Base-by-base conservation (phyloP, 1,139 yeast species). In the Lodderomyces jiufengensis region DNA sequence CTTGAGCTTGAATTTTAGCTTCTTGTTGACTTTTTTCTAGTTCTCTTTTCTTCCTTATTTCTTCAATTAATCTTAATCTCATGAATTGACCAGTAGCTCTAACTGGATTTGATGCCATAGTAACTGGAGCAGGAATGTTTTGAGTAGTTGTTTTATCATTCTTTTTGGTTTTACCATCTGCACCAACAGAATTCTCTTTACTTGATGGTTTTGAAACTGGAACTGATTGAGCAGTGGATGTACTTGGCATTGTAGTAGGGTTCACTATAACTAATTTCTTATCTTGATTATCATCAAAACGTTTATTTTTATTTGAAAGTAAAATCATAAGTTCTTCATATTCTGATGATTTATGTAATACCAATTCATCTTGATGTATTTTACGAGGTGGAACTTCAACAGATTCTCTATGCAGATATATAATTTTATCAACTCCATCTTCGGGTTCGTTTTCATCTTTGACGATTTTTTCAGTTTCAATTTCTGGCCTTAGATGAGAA, bases 271-370 rank as follows among this genome's bases (percentile, higher is more conserved):
- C 65, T 50, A 69, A 60, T 35, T 62, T 63, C 40, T 64, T 63
- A 24, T 64, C 73, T 32, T 55, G 56, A 4, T 60, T 47, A 37
- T 67, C 71, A 35, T 69, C 73, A 9, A 60, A 49, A 34, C 59
- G 56, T 42, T 59, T 66, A 47, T 63, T 62, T 42, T 66, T 69
- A 47, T 61, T 65, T 3, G 74, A 66, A 34, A 70, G 55, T 33
- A 70, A 57, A 39, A 69, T 60, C 97, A 92, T 90, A 53, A 88
- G 70, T 54, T 86, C 95, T 59, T 92, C 97, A 59, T 85, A 88
- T 46, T 88, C 95, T 2, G 90, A 80, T 25, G 85, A 82, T 50
- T 84, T 84, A 52, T 86, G 95, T 46, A 69, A 49, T 4, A 66
- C 59, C 50, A 68, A 51, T 48, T 66, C 73, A 39, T 70, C 76